A percentile compares a stretch with the other conserved stretches of the same genome.
These are phyloP conservation scores for Hydrangea macrophylla DNA, from an alignment of 148 eudicot species.

Conservation along the genomic window DNA sequence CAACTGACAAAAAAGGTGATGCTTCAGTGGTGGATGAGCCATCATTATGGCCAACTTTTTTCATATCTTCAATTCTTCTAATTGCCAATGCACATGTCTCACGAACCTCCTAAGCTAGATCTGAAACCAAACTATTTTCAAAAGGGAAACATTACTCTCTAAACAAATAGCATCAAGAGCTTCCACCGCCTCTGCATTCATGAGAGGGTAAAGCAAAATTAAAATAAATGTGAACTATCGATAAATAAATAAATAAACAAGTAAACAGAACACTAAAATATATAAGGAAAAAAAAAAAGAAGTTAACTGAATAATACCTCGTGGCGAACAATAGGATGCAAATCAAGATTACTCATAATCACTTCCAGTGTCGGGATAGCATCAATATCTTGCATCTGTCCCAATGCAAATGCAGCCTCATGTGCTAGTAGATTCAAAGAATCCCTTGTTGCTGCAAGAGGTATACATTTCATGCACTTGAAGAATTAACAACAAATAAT, in stretches of 20 bases:
- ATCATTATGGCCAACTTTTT: slow-evolving; percentile 26
- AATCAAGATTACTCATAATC: slow-evolving; percentile 71
- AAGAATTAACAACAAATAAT: background rate
- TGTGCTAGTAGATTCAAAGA: slow-evolving; percentile 89
- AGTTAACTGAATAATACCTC: slow-evolving; percentile 45
- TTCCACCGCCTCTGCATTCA: slow-evolving; percentile 77
- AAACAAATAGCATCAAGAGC: slow-evolving; percentile 97
- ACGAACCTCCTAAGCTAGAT: slow-evolving; percentile 93
- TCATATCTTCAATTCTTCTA: slow-evolving; percentile 71
- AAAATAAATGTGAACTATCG: slow-evolving; percentile 1
- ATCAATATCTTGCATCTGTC: slow-evolving; percentile 94
- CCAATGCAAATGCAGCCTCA: slow-evolving; percentile 99
- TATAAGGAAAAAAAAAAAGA: background rate
- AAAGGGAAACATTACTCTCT: slow-evolving; percentile 50
- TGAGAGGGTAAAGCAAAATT: background rate
- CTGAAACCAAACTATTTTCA: slow-evolving; percentile 67
- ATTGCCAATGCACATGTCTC: slow-evolving; percentile 98
- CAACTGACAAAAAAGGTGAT: slow-evolving; percentile 91
- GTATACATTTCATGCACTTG: background rate
- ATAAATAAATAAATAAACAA: background rate
- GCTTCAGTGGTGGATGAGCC: slow-evolving; percentile 22
- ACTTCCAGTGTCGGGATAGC: slow-evolving; percentile 84
- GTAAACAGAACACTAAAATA: too few relatives aligned
- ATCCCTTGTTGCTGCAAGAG: slow-evolving; percentile 75
- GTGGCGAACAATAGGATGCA: slow-evolving; percentile 98